Conservation (phyloP, 495 filamentous ascomycete species). For the Neohortaea acidophila region DNA sequence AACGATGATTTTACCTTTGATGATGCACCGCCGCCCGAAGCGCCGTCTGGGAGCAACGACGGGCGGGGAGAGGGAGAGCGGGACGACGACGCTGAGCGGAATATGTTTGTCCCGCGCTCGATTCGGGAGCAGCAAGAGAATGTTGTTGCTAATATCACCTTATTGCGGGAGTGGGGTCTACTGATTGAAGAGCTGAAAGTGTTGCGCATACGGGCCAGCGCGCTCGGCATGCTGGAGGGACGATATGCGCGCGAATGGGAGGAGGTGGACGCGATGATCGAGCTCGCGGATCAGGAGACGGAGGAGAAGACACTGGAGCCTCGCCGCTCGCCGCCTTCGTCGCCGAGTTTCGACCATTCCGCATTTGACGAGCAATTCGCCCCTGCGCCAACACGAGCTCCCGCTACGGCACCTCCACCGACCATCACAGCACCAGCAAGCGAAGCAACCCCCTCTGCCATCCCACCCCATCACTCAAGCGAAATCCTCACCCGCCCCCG, state of each 20-base stretch:
- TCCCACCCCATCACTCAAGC: conserved; percentile 6
- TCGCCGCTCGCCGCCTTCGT: conserved; percentile 25
- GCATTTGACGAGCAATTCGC: conserved; percentile 27
- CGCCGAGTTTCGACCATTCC: conserved; percentile 25
- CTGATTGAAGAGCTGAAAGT: conserved; percentile 31
- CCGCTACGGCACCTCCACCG: not conserved
- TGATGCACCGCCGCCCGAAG: conserved; percentile 7
- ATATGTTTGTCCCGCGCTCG: conserved; percentile 27
- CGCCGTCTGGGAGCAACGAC: not conserved
- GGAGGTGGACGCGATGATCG: conserved; percentile 32
- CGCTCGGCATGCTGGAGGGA: conserved; percentile 22
- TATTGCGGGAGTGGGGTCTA: conserved; percentile 29
- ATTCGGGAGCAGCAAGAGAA: conserved; percentile 30
- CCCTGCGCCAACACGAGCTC: conserved; percentile 2
- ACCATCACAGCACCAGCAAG: not conserved
- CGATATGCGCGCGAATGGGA: conserved; percentile 22
- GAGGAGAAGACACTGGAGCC: conserved; percentile 22
- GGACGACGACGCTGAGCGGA: conserved; percentile 25
- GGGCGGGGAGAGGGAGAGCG: conserved; percentile 13
- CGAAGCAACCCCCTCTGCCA: not conserved
- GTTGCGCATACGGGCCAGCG: conserved; percentile 23
- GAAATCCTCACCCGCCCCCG: conserved; percentile 25
- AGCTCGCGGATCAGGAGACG: conserved; percentile 29
- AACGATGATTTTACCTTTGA: conserved; percentile 32
- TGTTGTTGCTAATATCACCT: conserved; percentile 28